Evolutionary conservation across 495 filamentous ascomycete species (phyloP).

Genomic region (Umbilicaria muhlenbergii): DNA sequence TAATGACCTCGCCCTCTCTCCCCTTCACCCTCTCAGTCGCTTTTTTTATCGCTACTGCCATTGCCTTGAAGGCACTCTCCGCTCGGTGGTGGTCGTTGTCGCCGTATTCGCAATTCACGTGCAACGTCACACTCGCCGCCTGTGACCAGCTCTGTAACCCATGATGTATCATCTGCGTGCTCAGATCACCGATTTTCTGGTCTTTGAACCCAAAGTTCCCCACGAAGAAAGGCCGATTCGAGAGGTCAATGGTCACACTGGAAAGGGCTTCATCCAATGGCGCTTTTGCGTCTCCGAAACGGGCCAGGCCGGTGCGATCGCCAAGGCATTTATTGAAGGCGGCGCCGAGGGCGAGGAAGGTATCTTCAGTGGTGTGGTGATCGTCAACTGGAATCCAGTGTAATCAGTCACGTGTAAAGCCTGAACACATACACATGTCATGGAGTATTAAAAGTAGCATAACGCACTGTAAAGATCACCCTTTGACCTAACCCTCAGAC

Average conservation of each 20-base stretch:
- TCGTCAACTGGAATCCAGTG: slow-evolving; percentile 59
- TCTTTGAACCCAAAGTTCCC: slow-evolving; percentile 66
- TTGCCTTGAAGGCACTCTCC: slow-evolving; percentile 93
- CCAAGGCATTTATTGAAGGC: slow-evolving; percentile 71
- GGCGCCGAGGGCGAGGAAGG: slow-evolving; percentile 73
- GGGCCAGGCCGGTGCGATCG: slow-evolving; percentile 59
- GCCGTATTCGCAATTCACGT: slow-evolving; percentile 77
- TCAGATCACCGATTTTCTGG: slow-evolving; percentile 86
- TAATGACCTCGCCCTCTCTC: slow-evolving; percentile 78
- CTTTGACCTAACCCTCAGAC: slow-evolving; percentile 59
- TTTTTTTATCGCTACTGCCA: slow-evolving; percentile 66
- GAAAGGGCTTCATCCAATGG: slow-evolving; percentile 93
- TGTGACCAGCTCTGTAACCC: slow-evolving; percentile 87
- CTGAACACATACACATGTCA: neutral
- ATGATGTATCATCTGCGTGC: slow-evolving; percentile 94
- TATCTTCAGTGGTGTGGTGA: slow-evolving; percentile 96
- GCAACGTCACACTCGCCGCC: slow-evolving; percentile 77
- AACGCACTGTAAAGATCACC: slow-evolving; percentile 80
- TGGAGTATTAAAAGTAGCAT: neutral
- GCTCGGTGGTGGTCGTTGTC: slow-evolving; percentile 93
- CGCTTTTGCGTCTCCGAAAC: slow-evolving; percentile 81
- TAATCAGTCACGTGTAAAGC: neutral
- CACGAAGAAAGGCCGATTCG: slow-evolving; percentile 73
- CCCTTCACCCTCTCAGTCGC: slow-evolving; percentile 61
- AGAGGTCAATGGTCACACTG: slow-evolving; percentile 86